These are phyloP conservation scores for Vicia faba DNA, from an alignment of 306 rosid species.

Conservation along the genomic window DNA sequence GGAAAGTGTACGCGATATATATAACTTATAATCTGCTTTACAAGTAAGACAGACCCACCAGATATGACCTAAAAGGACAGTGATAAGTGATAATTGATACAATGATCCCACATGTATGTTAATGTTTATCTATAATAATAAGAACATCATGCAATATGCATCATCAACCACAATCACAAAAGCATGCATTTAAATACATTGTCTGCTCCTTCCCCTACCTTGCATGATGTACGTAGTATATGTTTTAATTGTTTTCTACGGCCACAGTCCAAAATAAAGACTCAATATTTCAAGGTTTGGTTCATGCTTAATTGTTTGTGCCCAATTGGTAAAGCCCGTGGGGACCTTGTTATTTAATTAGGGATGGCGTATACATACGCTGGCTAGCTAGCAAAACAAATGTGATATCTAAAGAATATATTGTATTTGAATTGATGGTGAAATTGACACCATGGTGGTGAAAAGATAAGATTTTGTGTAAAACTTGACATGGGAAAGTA, in stretches of 20 bases:
- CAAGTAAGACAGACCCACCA: slow-evolving; percentile 18
- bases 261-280: not conserved
- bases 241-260: too few species aligned
- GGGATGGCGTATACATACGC: not conserved
- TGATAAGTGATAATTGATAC: not conserved
- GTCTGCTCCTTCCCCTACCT: slow-evolving; percentile 25
- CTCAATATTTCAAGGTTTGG: not conserved
- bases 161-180: slow-evolving; percentile 27
- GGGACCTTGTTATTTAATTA: not conserved
- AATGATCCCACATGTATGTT: slow-evolving; percentile 24
- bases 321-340: not conserved
- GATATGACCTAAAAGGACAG: slow-evolving; percentile 4
- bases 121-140: slow-evolving; percentile 16
- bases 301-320: not conserved
- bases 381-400: not conserved
- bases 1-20: slow-evolving; percentile 30
- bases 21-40: slow-evolving; percentile 4
- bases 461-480: too few species aligned
- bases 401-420: not conserved
- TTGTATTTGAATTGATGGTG: not conserved
- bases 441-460: not conserved
- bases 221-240: slow-evolving; percentile 16
- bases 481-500: too few species aligned
- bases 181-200: slow-evolving; percentile 32
- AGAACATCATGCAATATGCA: not conserved